Evolutionary conservation across 169 alveolate genomes (phyloP).

Genomic region (Plasmodium sp.): DNA sequence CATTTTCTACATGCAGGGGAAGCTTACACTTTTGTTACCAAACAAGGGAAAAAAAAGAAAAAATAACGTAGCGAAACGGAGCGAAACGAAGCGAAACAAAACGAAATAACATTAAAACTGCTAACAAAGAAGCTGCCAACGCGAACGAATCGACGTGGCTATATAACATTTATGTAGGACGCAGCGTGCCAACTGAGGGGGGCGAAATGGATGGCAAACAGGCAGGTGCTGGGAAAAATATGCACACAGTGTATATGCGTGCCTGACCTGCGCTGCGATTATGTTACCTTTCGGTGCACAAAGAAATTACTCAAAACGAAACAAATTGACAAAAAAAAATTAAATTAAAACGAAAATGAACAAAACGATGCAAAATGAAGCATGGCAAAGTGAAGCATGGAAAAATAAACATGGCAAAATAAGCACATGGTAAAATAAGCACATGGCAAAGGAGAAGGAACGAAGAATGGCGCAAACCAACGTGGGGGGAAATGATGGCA

Average conservation of each 20-base stretch:
- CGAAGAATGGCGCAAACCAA: neutral
- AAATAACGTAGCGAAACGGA: too few species aligned
- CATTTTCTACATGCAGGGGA: neutral
- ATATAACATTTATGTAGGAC: neutral
- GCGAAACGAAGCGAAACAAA: neutral
- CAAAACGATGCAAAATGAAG: neutral
- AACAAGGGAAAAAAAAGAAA: neutral
- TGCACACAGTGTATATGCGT: neutral
- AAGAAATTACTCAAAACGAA: neutral
- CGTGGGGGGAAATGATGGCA: neutral
- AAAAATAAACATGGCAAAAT: too few species aligned
- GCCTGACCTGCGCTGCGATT: neutral
- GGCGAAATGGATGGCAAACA: neutral
- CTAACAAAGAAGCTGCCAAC: neutral
- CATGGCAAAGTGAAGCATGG: neutral
- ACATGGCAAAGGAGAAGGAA: neutral
- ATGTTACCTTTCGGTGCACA: neutral
- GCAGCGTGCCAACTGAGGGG: neutral
- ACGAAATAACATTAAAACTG: neutral
- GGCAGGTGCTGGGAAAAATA: neutral
- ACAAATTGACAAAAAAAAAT: neutral
- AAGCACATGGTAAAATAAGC: neutral
- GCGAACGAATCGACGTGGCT: neutral
- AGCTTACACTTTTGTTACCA: neutral
- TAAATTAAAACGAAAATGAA: neutral